Evolutionary conservation across 2,329 filamentous ascomycete genomes (phyloP).

Genomic region (Aspergillus felis): DNA sequence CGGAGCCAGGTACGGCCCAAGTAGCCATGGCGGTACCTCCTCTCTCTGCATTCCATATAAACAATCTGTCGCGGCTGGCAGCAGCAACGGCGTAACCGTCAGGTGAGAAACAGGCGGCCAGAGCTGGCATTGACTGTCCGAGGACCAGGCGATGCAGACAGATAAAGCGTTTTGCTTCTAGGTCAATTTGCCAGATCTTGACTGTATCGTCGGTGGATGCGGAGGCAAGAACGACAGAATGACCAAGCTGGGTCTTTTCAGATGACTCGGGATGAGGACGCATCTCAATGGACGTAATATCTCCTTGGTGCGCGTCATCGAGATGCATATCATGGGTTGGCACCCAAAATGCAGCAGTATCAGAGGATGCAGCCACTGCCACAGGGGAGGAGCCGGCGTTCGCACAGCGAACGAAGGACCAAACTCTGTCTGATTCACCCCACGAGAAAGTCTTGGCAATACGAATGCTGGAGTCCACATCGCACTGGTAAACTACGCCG

Average conservation of each 20-base stretch:
- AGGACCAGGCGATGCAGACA: conserved; percentile 37
- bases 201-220: conserved; percentile 44
- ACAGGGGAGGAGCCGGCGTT: conserved; percentile 26
- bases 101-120: conserved; percentile 44
- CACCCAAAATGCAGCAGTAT: conserved; percentile 40
- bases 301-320: conserved; percentile 37
- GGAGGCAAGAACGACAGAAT: conserved; percentile 39
- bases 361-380: conserved; percentile 38
- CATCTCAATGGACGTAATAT: conserved; percentile 43
- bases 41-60: conserved; percentile 47
- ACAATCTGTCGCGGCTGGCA: conserved; percentile 40
- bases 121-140: conserved; percentile 33
- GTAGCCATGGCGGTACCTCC: conserved; percentile 41
- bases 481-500: conserved; percentile 38
- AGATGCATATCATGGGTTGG: conserved; percentile 42
- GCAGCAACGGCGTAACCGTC: conserved; percentile 46
- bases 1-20: conserved; percentile 30
- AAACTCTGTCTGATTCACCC: conserved; percentile 27
- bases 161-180: conserved; percentile 34
- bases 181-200: conserved; percentile 42
- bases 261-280: conserved; percentile 29
- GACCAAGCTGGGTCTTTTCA: conserved; percentile 20
- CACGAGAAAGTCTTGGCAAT: conserved; percentile 33
- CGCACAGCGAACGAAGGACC: conserved; percentile 41
- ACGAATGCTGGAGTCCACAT: conserved; percentile 36